A percentile compares a stretch with the other conserved stretches of the same genome.
Evolutionary conservation across 2,329 filamentous ascomycete species (phyloP).

Genomic region (Fusarium tanahbumbuense): DNA sequence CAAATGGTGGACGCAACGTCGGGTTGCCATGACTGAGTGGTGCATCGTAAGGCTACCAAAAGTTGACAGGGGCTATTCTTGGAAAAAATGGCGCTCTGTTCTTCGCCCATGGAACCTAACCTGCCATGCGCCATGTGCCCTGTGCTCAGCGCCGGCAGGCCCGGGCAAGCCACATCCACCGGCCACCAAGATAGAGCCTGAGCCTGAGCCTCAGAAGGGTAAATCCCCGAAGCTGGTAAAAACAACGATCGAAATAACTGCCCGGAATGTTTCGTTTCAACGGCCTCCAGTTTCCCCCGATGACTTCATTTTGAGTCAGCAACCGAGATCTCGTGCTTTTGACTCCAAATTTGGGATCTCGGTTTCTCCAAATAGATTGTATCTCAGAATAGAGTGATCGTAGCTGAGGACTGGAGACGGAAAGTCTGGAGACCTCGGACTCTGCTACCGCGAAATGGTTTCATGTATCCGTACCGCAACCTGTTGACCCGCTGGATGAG

Average conservation of each 20-base stretch:
- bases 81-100: slow-evolving; percentile 38
- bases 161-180: slow-evolving; percentile 38
- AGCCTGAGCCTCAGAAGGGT: slow-evolving; percentile 21
- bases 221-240: slow-evolving; percentile 33
- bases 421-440: slow-evolving; percentile 18
- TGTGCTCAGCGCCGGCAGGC: slow-evolving; percentile 35
- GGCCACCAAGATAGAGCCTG: slow-evolving; percentile 23
- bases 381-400: slow-evolving; percentile 19
- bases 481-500: slow-evolving; percentile 26
- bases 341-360: slow-evolving; percentile 12
- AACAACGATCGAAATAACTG: slow-evolving; percentile 24
- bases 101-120: slow-evolving; percentile 13
- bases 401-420: slow-evolving; percentile 12
- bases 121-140: slow-evolving; percentile 25
- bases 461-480: neutral
- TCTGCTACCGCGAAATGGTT: neutral
- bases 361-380: slow-evolving; percentile 34
- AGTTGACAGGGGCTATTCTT: slow-evolving; percentile 44
- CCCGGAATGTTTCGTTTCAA: slow-evolving; percentile 20
- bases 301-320: slow-evolving; percentile 38
- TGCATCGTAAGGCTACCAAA: slow-evolving; percentile 20
- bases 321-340: slow-evolving; percentile 10
- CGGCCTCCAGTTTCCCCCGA: slow-evolving; percentile 13
- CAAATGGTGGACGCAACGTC: slow-evolving; percentile 32
- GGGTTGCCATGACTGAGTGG: slow-evolving; percentile 6